phyloP scores from a whole-genome alignment of 306 rosid genomes.

The Prunus mira region DNA sequence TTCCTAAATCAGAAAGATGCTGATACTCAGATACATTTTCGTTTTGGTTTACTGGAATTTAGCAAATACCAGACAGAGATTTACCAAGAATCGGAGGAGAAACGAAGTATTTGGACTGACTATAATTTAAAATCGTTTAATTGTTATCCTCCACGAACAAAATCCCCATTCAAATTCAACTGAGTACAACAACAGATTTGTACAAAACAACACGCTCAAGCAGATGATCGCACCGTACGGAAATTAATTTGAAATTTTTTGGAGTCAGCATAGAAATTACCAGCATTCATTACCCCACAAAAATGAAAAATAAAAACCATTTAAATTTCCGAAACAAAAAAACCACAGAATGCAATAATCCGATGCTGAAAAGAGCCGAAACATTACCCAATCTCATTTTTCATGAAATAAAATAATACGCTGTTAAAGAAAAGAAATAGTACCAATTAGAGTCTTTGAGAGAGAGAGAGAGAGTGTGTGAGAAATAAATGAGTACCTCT shows the following conservation, averaged over 20 bases:
- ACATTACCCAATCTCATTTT: neutral
- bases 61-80: neutral
- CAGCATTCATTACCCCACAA: neutral
- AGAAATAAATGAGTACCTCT: conserved; percentile 26
- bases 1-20: neutral
- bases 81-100: too few species aligned
- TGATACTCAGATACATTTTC: neutral
- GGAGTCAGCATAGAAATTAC: neutral
- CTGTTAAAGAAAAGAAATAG: neutral
- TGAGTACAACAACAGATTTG: neutral
- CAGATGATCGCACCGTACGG: neutral
- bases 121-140: neutral
- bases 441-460: neutral
- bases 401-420: neutral
- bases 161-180: neutral
- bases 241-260: neutral
- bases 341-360: neutral
- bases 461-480: neutral
- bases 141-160: neutral
- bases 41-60: neutral
- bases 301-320: neutral
- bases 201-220: neutral
- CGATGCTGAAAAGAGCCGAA: neutral
- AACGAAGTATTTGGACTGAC: neutral
- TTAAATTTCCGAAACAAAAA: neutral